Conservation (phyloP, 2,329 filamentous ascomycete species). For the Taxawa tesnikishii region DNA sequence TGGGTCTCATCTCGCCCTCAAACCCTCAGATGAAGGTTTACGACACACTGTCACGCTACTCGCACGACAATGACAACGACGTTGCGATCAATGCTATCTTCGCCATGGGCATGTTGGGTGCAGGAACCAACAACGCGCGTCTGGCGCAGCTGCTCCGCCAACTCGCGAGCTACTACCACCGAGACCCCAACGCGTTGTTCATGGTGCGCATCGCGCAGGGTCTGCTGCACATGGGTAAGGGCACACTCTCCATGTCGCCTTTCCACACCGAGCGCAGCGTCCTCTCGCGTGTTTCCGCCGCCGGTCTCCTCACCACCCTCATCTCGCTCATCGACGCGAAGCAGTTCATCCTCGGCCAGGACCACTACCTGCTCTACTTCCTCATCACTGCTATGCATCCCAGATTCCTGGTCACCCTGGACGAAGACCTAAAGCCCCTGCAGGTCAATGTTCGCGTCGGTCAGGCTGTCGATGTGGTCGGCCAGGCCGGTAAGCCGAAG, state of each 20-base stretch:
- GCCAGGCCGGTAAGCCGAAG: conserved; percentile 92
- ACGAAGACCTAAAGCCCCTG: conserved; percentile 86
- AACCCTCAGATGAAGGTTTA: conserved; percentile 99
- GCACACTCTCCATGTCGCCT: conserved; percentile 88
- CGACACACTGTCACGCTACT: conserved; percentile 93
- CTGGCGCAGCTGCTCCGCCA: conserved; percentile 88
- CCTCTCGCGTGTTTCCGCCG: conserved; percentile 79
- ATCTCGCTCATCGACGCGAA: conserved; percentile 94
- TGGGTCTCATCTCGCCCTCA: conserved; percentile 92
- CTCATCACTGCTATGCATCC: conserved; percentile 94
- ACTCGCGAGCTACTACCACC: conserved; percentile 94
- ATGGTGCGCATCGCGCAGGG: conserved; percentile 99
- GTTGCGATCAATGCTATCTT: conserved; percentile 98
- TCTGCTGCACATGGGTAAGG: conserved; percentile 97
- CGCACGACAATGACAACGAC: conserved; percentile 96
- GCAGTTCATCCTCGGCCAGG: conserved; percentile 59
- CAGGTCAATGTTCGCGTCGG: conserved; percentile 94
- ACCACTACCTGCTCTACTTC: conserved; percentile 95
- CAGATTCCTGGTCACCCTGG: conserved; percentile 87
- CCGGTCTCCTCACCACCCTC: conserved; percentile 78
- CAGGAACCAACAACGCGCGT: conserved; percentile 95
- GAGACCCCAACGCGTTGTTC: conserved; percentile 90
- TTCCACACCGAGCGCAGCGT: conserved; percentile 98
- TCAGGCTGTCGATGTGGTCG: conserved; percentile 95
- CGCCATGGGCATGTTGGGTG: conserved; percentile 93